Evolutionary conservation across 805 yeast genomes (phyloP).

Genomic region (Candida peoriensis): DNA sequence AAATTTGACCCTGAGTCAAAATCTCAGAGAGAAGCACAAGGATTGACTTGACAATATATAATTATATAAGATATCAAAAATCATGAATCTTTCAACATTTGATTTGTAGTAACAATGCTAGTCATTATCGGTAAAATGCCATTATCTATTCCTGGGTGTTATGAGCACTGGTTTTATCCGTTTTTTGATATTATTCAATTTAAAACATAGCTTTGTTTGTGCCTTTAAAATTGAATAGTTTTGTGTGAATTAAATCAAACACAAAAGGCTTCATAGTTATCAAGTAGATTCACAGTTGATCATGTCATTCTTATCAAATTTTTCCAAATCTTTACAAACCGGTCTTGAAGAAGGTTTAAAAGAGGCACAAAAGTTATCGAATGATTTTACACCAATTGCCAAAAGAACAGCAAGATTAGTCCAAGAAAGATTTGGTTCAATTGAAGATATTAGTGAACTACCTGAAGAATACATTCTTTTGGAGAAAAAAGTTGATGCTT

Average conservation of each 20-base stretch:
- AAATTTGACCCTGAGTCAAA: slow-evolving; percentile 43
- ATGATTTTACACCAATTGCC: slow-evolving; percentile 66
- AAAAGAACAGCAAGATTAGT: slow-evolving; percentile 75
- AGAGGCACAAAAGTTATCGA: slow-evolving; percentile 42
- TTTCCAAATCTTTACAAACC: slow-evolving; percentile 25
- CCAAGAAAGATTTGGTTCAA: slow-evolving; percentile 75
- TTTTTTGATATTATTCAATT: no score
- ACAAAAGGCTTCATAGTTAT: no score
- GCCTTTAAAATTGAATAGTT: no score
- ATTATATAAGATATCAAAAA: no score
- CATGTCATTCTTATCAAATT: slow-evolving; percentile 27
- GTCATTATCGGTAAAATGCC: no score
- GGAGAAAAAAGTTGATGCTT: slow-evolving; percentile 63
- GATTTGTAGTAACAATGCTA: no score
- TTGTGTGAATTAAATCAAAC: no score
- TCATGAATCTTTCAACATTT: neutral
- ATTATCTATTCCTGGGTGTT: no score
- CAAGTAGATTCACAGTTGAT: no score
- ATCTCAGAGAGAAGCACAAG: slow-evolving; percentile 50
- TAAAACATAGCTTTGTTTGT: no score
- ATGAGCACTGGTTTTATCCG: no score
- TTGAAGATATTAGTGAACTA: slow-evolving; percentile 77
- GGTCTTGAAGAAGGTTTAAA: slow-evolving; percentile 27
- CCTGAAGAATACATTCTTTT: slow-evolving; percentile 77
- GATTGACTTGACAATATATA: slow-evolving; percentile 20